Base-by-base conservation (phyloP, 306 rosid species). In the Biancaea sappan region DNA sequence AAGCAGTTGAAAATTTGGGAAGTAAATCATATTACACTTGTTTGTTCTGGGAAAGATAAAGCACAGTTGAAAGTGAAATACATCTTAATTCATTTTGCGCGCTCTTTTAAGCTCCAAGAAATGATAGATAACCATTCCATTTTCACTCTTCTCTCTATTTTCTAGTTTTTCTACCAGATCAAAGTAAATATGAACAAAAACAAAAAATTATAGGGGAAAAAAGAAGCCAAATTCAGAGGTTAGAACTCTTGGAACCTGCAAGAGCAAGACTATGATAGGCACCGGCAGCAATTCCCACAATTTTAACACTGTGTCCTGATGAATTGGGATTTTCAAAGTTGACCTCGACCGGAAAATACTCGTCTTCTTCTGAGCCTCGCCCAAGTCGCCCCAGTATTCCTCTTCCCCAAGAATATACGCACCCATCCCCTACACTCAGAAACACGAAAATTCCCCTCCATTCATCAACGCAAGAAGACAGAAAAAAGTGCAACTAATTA, bases 321-420 rank as follows among this genome's bases (percentile, higher is more conserved):
- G 53, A 47, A 50, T 51, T 71, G 10, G 84, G 81, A 68, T 34
- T 67, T 41, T 37, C 77, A 71, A 94, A 87, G 19, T 84, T 88
- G 58, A 94, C 77, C 47, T 72, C 74, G 15, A 83, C 87, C 0
- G 98, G 98, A 3, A 22, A 80, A 48, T 78, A 71, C 81, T 86
- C 81, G 32, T 94, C 98, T 13, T 82, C 77, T 71, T 88, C 89
- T 13, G 90, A 77, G 3, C 86, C 96, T 28, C 77, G 84, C 1
- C 98, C 98, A 61, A 94, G 94, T 4, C 97, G 76, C 60, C 98
- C 97, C 77, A 94, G 80, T 91, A 85, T 88, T 61, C 98, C 97
- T 81, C 87, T 88, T 52, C 98, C 98, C 98, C 98, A 94, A n/a
- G 90, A 82, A 68, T 83, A 91, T 21, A 94, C 89, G 19, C 86